These are phyloP conservation scores for Neocallimastix lanati DNA, from an alignment of 192 early-diverging fungal genomes.

Conservation along the genomic window DNA sequence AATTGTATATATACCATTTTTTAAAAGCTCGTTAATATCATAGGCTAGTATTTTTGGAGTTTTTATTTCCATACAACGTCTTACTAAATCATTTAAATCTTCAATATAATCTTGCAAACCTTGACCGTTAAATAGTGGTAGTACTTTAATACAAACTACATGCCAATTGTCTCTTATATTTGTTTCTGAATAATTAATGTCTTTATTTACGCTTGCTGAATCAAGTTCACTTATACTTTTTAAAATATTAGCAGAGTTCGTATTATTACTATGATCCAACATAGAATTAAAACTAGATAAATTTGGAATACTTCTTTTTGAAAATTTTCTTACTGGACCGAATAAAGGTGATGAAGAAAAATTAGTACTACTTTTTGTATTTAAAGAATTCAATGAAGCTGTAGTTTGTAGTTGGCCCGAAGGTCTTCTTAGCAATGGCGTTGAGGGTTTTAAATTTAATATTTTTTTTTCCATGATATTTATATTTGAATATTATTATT, in stretches of 20 bases:
- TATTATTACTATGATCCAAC: background rate
- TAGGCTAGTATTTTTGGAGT: background rate
- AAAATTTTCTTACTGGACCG: background rate
- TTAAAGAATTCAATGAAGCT: background rate
- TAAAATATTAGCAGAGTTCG: background rate
- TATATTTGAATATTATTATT: too few species aligned
- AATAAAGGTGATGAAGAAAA: background rate
- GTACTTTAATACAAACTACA: background rate
- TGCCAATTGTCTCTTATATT: background rate
- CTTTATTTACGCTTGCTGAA: background rate
- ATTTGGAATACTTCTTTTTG: background rate
- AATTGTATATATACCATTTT: background rate
- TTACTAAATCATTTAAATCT: background rate
- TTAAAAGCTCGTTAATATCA: background rate
- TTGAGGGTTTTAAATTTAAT: background rate
- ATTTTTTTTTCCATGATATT: background rate
- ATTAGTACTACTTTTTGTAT: background rate
- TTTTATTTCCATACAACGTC: background rate
- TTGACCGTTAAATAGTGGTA: background rate
- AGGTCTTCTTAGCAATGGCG: background rate
- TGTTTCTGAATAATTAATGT: background rate
- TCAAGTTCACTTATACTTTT: background rate
- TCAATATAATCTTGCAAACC: background rate
- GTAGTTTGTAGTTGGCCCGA: background rate
- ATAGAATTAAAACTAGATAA: background rate